Percentiles rank a stretch among this genome's conserved stretches.
These are phyloP conservation scores for Phanerochaete carnosa DNA, from an alignment of 768 basidiomycete species.

Conservation along the genomic window DNA sequence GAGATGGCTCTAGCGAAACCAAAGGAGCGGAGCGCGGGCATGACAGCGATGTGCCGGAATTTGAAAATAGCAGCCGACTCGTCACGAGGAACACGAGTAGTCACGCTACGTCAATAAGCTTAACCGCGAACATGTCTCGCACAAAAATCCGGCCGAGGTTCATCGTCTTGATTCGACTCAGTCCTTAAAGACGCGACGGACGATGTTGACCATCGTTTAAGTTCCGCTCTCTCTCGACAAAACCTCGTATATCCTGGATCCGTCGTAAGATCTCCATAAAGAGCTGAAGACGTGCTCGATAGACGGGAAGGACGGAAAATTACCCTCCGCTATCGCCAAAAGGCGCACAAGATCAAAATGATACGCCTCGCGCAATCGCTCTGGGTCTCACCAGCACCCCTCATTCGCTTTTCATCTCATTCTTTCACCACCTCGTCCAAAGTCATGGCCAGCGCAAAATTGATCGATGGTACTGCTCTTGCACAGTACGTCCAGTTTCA, in stretches of 20 bases:
- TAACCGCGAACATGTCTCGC: not conserved
- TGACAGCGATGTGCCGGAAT: not conserved
- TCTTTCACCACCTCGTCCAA: conserved; percentile 16
- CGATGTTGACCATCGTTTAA: not conserved
- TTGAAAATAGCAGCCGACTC: not conserved
- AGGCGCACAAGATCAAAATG: conserved; percentile 14
- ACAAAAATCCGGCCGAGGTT: not conserved
- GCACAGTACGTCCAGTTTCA: conserved; percentile 61
- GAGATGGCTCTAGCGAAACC: not conserved
- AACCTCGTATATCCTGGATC: not conserved
- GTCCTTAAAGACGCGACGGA: not conserved
- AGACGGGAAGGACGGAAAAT: conserved; percentile 3
- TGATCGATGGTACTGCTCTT: conserved; percentile 82
- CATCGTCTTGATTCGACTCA: not conserved
- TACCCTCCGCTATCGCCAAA: conserved; percentile 8
- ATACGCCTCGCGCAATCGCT: not conserved
- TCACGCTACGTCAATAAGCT: not conserved
- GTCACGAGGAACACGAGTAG: not conserved
- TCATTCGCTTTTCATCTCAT: conserved; percentile 12
- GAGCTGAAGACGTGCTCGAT: not conserved
- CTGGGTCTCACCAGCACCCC: conserved; percentile 1
- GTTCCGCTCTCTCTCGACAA: not conserved
- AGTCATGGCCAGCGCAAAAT: conserved; percentile 35
- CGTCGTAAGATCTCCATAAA: not conserved
- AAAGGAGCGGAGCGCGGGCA: not conserved